Conservation (phyloP, 345 rosid species). For the Zanthoxylum bungeanum region DNA sequence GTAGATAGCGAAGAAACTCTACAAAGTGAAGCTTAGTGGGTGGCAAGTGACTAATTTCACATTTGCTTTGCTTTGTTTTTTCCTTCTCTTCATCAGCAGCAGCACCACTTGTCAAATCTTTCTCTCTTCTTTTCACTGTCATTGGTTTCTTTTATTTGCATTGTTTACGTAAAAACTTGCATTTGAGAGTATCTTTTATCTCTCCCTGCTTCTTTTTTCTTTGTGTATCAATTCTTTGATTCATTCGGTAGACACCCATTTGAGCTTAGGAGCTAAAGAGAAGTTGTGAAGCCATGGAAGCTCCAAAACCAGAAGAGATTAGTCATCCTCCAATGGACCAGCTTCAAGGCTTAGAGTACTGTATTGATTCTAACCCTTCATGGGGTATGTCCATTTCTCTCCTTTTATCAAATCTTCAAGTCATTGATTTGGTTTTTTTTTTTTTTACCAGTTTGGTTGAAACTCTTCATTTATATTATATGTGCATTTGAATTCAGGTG, state of each 20-base stretch:
- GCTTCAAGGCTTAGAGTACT: slow-evolving; percentile 97
- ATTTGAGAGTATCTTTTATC: background rate
- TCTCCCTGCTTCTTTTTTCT: slow-evolving; percentile 15
- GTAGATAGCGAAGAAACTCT: slow-evolving; percentile 1
- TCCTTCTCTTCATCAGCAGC: background rate
- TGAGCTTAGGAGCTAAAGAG: slow-evolving; percentile 6
- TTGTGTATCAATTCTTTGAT: slow-evolving; percentile 20
- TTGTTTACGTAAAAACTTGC: slow-evolving; percentile 1
- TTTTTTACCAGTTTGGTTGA: background rate
- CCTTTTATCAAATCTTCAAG: background rate
- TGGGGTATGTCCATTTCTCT: slow-evolving; percentile 57
- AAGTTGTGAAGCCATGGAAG: slow-evolving; percentile 51
- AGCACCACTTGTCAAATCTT: background rate
- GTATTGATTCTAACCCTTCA: slow-evolving; percentile 98
- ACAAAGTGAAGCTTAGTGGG: slow-evolving; percentile 24
- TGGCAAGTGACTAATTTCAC: slow-evolving; percentile 24
- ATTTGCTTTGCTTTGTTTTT: slow-evolving; percentile 1
- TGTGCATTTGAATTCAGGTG: slow-evolving; percentile 55
- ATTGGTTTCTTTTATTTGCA: slow-evolving; percentile 11
- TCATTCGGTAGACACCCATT: slow-evolving; percentile 27
- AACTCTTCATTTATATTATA: background rate
- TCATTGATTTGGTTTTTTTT: background rate
- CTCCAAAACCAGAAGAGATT: slow-evolving; percentile 89
- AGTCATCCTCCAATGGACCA: slow-evolving; percentile 93
- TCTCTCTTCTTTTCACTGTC: slow-evolving; percentile 9